These are phyloP conservation scores for Circinella umbellata DNA, from an alignment of 371 early-diverging fungal genomes.

Conservation along the genomic window DNA sequence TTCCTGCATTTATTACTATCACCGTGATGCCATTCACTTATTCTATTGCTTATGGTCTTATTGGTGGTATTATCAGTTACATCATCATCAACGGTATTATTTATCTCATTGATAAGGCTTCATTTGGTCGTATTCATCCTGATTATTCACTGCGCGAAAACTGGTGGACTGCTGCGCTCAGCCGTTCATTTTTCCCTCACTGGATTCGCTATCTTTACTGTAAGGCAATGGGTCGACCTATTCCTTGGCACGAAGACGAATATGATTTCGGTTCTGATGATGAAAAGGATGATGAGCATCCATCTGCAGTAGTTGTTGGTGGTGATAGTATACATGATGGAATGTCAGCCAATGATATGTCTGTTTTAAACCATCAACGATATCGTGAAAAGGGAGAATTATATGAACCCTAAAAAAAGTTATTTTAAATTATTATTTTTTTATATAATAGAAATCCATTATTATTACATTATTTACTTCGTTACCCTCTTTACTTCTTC, in stretches of 20 bases:
- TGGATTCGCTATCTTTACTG: slow-evolving; percentile 46
- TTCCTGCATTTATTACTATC: slow-evolving; percentile 81
- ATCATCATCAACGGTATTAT: slow-evolving; percentile 62
- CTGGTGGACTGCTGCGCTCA: slow-evolving; percentile 51
- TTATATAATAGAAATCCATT: too few species aligned
- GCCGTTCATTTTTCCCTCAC: slow-evolving; percentile 38
- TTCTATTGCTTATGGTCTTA: slow-evolving; percentile 75
- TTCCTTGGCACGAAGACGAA: slow-evolving; percentile 40
- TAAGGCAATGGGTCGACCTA: slow-evolving; percentile 29
- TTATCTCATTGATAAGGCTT: slow-evolving; percentile 49
- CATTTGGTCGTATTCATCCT: slow-evolving; percentile 57
- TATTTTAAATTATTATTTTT: too few species aligned
- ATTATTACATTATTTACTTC: background rate
- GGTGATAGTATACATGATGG: slow-evolving; percentile 7
- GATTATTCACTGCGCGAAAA: slow-evolving; percentile 53
- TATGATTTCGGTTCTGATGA: slow-evolving; percentile 32
- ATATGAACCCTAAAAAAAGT: background rate
- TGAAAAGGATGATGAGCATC: slow-evolving; percentile 6
- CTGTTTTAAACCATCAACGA: background rate
- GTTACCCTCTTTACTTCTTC: slow-evolving; percentile 8
- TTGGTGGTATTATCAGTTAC: slow-evolving; percentile 67
- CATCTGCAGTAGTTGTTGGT: slow-evolving; percentile 1
- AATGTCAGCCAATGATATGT: background rate
- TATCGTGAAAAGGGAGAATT: slow-evolving; percentile 9
- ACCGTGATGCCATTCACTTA: slow-evolving; percentile 81